These are phyloP conservation scores for Baffinella frigidus DNA, from an alignment of 208 protist genomes.

Conservation along the genomic window DNA sequence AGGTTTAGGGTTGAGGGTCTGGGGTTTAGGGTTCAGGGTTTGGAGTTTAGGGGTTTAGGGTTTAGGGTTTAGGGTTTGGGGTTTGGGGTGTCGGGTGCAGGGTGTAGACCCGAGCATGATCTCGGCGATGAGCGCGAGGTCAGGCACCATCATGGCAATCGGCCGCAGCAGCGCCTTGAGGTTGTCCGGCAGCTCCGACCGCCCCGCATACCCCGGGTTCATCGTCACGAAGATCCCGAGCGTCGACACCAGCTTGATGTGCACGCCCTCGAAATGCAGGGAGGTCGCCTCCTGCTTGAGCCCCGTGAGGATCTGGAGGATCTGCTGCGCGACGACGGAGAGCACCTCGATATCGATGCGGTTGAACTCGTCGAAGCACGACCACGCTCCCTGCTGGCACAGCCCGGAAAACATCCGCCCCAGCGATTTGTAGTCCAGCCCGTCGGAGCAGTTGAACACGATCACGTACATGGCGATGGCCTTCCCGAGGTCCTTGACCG, in stretches of 20 bases:
- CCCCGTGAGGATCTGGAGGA: slow-evolving; percentile 93
- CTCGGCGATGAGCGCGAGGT: slow-evolving; percentile 90
- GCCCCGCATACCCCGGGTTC: slow-evolving; percentile 97
- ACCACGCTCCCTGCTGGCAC: slow-evolving; percentile 94
- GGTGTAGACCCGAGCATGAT: slow-evolving; percentile 93
- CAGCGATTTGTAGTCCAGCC: slow-evolving; percentile 97
- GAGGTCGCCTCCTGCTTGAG: slow-evolving; percentile 79
- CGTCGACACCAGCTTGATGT: slow-evolving; percentile 76
- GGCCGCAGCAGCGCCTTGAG: slow-evolving; percentile 36
- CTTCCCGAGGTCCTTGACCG: slow-evolving; percentile 95
- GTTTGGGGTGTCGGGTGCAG: too few relatives aligned
- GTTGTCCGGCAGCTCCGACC: slow-evolving; percentile 45
- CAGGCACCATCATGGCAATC: slow-evolving; percentile 55
- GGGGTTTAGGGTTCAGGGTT: too few relatives aligned
- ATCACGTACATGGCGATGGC: slow-evolving; percentile 93
- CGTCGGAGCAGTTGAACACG: slow-evolving; percentile 97
- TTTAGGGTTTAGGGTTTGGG: too few relatives aligned
- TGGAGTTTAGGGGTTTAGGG: too few relatives aligned
- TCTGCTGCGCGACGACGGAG: slow-evolving; percentile 95
- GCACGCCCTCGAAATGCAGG: slow-evolving; percentile 80
- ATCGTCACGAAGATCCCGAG: slow-evolving; percentile 98
- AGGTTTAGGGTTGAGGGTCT: too few relatives aligned
- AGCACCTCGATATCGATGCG: slow-evolving; percentile 96
- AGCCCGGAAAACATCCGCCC: slow-evolving; percentile 96
- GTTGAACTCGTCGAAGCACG: slow-evolving; percentile 99